Evolutionary conservation across 345 rosid genomes (phyloP), one percentile per base, ranked within the genome.

Genomic region (Syzygium oleosum): DNA sequence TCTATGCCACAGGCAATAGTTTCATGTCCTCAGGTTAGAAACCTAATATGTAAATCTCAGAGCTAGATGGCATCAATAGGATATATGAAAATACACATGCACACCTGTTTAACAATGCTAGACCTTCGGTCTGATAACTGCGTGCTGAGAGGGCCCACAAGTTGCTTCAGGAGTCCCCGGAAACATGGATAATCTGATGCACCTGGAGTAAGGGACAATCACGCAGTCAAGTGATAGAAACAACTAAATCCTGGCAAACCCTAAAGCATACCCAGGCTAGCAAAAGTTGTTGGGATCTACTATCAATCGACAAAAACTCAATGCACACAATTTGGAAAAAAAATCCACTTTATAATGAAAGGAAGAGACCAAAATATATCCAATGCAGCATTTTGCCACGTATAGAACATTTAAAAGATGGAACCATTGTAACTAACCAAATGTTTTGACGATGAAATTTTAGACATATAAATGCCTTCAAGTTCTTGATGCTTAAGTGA

Each of bases 71-170:
- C 80, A 73, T 38, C 49, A 38, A 34, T 38, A 68, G 23, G 80
- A 38, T 41, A 73, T 73, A 38, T 10, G 49, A 73, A 73, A 73
- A 38, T 73, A 41, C 46, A 19, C 80, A 46, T 77, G 52, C 85
- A 58, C 51, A 98, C 99, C 99, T 98, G 99, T 93, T 98, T 98
- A 84, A 98, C 99, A 85, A 98, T 94, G 92, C 91, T 98, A 86
- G 99, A 98, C 92, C 99, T 98, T 85, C 99, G 93, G 90, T 98
- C 99, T 56, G 98, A 92, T 90, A 98, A 92, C 84, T 98, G 99
- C 68, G 94, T 89, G 88, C 95, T 96, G 88, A 98, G 89, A 87
- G 98, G 99, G 53, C 96, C 96, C 88, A 93, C 94, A 93, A 98
- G 97, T 88, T 98, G 99, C 92, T 97, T 98, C 93, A 98, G 78